Evolutionary conservation across 2,329 filamentous ascomycete species (phyloP).

Genomic region (Sporothrix pseudoabietina): DNA sequence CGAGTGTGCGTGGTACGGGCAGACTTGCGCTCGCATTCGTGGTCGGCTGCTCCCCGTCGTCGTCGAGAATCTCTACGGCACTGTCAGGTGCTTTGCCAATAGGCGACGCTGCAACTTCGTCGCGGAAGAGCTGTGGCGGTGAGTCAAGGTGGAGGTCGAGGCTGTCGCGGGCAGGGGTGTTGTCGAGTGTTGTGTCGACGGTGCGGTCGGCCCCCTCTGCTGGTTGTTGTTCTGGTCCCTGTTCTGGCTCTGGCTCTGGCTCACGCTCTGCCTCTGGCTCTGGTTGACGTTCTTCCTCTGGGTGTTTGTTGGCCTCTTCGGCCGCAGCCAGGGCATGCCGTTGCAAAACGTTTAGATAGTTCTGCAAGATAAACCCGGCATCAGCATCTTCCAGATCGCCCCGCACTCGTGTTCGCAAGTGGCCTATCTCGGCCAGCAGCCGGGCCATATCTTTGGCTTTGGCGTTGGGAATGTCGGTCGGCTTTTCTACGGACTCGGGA

Average conservation of each 20-base stretch:
- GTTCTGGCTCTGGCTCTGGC: background rate
- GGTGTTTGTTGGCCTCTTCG: background rate
- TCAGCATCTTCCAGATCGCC: constrained; percentile 62
- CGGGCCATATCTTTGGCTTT: constrained; percentile 40
- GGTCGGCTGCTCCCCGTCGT: constrained; percentile 30
- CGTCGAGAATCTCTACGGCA: constrained; percentile 45
- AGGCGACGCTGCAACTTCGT: constrained; percentile 37
- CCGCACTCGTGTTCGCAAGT: constrained; percentile 41
- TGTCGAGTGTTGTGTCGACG: background rate
- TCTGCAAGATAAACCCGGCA: constrained; percentile 69
- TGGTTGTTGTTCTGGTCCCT: too few relatives aligned
- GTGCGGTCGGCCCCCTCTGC: background rate
- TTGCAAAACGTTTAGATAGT: constrained; percentile 69
- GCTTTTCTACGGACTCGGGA: too few relatives aligned
- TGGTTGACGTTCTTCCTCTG: background rate
- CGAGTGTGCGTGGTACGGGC: background rate
- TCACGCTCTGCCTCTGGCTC: background rate
- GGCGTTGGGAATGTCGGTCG: constrained; percentile 29
- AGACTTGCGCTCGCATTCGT: background rate
- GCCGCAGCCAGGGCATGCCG: constrained; percentile 53
- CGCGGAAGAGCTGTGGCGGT: background rate
- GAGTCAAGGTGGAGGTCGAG: constrained; percentile 1
- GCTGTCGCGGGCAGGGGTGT: background rate
- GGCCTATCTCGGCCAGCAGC: constrained; percentile 43
- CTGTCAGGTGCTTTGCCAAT: constrained; percentile 46